phyloP scores from a whole-genome alignment of 1,139 yeast species.

The Scheffersomyces lignicola region DNA sequence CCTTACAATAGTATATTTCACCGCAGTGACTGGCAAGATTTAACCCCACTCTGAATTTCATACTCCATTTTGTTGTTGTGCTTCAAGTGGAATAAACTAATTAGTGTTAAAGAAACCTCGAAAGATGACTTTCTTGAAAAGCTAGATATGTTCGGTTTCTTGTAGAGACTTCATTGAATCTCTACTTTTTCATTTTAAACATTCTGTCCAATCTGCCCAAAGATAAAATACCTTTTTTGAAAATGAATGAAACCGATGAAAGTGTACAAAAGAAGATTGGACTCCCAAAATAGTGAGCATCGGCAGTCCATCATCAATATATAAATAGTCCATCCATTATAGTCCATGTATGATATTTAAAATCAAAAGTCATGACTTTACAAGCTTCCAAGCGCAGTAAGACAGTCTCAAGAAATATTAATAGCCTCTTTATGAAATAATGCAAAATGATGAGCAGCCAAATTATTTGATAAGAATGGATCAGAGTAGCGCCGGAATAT shows the following conservation, averaged over 20 bases:
- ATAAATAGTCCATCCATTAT: too few relatives aligned
- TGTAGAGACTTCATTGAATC: not conserved
- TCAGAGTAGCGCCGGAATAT: conserved; percentile 2
- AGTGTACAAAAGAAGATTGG: not conserved
- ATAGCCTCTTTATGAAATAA: too few relatives aligned
- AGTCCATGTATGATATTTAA: too few relatives aligned
- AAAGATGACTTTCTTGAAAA: not conserved
- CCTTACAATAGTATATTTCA: too few relatives aligned
- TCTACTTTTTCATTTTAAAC: not conserved
- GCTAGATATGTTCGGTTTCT: conserved; percentile 1
- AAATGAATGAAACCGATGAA: conserved; percentile 1
- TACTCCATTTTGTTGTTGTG: conserved; percentile 1
- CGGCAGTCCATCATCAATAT: too few relatives aligned
- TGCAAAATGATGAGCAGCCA: too few relatives aligned
- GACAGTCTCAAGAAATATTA: too few relatives aligned
- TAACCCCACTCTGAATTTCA: too few relatives aligned
- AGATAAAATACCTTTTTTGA: not conserved
- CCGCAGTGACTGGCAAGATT: too few relatives aligned
- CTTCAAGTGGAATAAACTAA: not conserved
- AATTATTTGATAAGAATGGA: not conserved
- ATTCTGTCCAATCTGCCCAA: not conserved
- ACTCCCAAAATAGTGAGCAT: too few relatives aligned
- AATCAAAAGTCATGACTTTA: too few relatives aligned
- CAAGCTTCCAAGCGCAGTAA: too few relatives aligned
- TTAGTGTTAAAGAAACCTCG: not conserved